A percentile compares a stretch with the other conserved stretches of the same genome.
Conservation (phyloP, 176 grass and related monocot species). For the Guadua angustifolia region DNA sequence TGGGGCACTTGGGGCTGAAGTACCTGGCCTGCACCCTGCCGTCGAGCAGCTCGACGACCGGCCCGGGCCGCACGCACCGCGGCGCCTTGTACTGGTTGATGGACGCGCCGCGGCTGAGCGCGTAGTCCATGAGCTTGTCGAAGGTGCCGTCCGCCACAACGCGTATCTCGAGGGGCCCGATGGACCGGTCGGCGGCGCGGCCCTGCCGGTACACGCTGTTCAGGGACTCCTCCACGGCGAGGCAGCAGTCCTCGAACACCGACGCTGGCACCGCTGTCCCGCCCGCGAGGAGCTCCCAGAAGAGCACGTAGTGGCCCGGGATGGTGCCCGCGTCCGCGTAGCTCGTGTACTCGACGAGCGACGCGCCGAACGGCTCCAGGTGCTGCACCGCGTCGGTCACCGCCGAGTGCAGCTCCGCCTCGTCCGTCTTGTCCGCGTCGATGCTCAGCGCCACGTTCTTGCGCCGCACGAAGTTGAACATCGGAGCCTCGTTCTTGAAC, state of each 20-base stretch:
- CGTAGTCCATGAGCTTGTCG: slow-evolving; percentile 71
- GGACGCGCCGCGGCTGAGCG: slow-evolving; percentile 58
- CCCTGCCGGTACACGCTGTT: slow-evolving; percentile 69
- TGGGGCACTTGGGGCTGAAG: slow-evolving; percentile 58
- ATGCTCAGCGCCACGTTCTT: slow-evolving; percentile 74
- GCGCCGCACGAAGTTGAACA: slow-evolving; percentile 64
- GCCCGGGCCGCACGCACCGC: slow-evolving; percentile 59
- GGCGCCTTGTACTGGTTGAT: slow-evolving; percentile 88
- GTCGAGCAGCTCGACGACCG: slow-evolving; percentile 56
- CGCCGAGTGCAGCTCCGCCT: slow-evolving; percentile 71
- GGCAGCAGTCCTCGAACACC: slow-evolving; percentile 70
- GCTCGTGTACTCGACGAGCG: slow-evolving; percentile 83
- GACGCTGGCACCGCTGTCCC: slow-evolving; percentile 37
- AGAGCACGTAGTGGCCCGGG: slow-evolving; percentile 77
- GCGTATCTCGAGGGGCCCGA: slow-evolving; percentile 71
- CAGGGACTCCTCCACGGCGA: slow-evolving; percentile 62
- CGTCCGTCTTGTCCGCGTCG: slow-evolving; percentile 78
- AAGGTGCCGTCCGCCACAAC: slow-evolving; percentile 62
- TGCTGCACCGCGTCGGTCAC: slow-evolving; percentile 55
- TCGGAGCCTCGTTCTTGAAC: slow-evolving; percentile 69
- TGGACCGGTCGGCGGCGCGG: slow-evolving; percentile 54
- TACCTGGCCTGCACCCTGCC: slow-evolving; percentile 43
- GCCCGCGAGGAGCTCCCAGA: slow-evolving; percentile 68
- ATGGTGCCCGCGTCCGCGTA: slow-evolving; percentile 50
- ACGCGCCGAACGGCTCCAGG: slow-evolving; percentile 45